A percentile compares a stretch with the other conserved stretches of the same genome.
phyloP scores from a whole-genome alignment of 176 grass and related monocot genomes.

The Oropetium thomaeum region DNA sequence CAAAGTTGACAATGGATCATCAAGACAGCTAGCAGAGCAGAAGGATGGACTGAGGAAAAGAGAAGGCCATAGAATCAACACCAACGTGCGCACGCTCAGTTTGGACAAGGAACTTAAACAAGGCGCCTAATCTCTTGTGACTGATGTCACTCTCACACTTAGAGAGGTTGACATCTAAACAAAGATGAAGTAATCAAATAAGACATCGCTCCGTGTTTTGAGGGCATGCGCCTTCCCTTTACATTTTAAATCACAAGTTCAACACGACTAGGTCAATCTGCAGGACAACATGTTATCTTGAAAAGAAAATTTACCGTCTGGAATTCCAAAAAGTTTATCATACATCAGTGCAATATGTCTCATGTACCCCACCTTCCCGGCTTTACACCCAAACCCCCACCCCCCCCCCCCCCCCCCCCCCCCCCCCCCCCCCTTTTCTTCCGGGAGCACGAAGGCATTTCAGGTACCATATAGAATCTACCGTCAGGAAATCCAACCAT shows the following conservation, averaged over 20 bases:
- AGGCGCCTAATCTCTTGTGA: conserved; percentile 44
- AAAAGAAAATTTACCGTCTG: conserved; percentile 19
- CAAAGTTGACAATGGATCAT: conserved; percentile 53
- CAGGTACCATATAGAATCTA: neutral
- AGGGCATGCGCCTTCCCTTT: conserved; percentile 56
- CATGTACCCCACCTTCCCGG: neutral
- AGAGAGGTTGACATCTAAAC: conserved; percentile 53
- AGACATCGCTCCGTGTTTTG: conserved; percentile 73
- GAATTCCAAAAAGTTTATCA: neutral
- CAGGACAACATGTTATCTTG: conserved; percentile 8
- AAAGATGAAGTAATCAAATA: conserved; percentile 45
- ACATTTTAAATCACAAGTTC: conserved; percentile 43
- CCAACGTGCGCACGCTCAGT: conserved; percentile 27
- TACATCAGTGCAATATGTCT: neutral
- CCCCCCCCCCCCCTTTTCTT: too few relatives aligned
- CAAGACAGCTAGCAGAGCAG: neutral
- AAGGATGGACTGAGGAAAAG: neutral
- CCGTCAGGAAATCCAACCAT: neutral
- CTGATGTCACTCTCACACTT: conserved; percentile 67
- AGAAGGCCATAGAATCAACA: neutral
- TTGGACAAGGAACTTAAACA: conserved; percentile 44
- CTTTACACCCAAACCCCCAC: too few relatives aligned
- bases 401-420: too few relatives aligned
- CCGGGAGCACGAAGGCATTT: neutral
- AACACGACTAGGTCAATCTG: conserved; percentile 23